phyloP scores from a whole-genome alignment of 306 rosid genomes.

The Fragaria ananassa region DNA sequence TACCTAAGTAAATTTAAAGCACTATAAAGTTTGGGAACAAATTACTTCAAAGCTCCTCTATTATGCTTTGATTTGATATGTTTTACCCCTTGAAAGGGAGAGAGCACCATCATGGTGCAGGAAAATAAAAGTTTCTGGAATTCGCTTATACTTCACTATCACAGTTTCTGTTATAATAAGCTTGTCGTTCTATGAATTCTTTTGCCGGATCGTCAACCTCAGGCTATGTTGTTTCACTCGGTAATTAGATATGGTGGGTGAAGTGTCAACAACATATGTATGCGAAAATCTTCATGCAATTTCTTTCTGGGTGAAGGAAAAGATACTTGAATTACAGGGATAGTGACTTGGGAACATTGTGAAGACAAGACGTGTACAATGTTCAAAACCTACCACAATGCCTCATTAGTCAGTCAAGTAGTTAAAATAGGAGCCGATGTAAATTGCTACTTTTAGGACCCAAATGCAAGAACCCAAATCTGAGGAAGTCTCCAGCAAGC shows the following conservation, averaged over 20 bases:
- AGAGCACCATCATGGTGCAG: neutral
- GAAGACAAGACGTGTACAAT: neutral
- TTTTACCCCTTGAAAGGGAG: neutral
- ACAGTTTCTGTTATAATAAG: no score
- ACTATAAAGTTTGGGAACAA: neutral
- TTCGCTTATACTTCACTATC: neutral
- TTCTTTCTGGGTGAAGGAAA: neutral
- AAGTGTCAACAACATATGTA: neutral
- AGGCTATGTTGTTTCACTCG: neutral
- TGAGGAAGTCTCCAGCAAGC: neutral
- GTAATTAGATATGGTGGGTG: neutral
- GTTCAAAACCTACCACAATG: neutral
- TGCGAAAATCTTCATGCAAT: neutral
- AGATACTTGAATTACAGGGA: neutral
- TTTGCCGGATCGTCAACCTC: neutral
- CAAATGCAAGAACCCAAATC: neutral
- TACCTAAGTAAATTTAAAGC: neutral
- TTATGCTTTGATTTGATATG: neutral
- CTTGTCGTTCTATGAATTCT: neutral
- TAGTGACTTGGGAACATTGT: neutral
- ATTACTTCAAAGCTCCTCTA: neutral
- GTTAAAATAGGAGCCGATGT: neutral
- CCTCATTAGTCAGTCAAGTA: neutral
- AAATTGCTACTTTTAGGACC: neutral
- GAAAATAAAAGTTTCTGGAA: neutral